Evolutionary conservation across 768 basidiomycete genomes (phyloP), one percentile per base, ranked within the genome.

Genomic region (Pluteus cervinus): DNA sequence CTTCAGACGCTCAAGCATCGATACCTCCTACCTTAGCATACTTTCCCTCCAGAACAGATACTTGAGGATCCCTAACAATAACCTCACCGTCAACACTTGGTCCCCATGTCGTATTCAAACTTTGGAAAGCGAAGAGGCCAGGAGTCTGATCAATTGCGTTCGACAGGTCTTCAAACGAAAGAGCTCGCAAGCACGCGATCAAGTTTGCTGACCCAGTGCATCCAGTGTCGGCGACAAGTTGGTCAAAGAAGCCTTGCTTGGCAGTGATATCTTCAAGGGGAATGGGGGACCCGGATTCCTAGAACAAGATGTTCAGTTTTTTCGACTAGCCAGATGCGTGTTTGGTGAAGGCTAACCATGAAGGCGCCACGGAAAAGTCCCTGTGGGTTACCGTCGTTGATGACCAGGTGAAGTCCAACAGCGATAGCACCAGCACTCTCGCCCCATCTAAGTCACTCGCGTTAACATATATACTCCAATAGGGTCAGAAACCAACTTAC

Each of bases 231-330:
- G 24, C 22, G 15, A 60, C 55, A 12, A 68, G 43, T 0, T 43
- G 36, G 28, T 67, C 55, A 20, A 61, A 65, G 21, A 9, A 44
- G 1, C 12, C 41, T 46, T 44, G 56, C 17, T 45, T 39, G 14
- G 37, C 29, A 1, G 31, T 20, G 16, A 49, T 46, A 14, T 42
- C 39, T 3, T 28, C 31, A 2, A 52, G 31, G 24, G 12, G 16
- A n/a, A 37, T 20, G 1, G 48, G 42, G 4, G 44, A 46, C 22
- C 50, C 50, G 3, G 50, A 51, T 43, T 54, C 37, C 3, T 55
- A 73, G 69, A 24, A 73, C 47, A 7, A 42, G 45, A 44, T 75
- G 70, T 50, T 71, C 73, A 40, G 65, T 63, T 20, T 50, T 45
- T 44, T 75, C 71, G 1, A 68, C 70, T 22, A 65, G 49, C 18